phyloP scores from a whole-genome alignment of 179 eudicot species.

The Carnegiea gigantea region DNA sequence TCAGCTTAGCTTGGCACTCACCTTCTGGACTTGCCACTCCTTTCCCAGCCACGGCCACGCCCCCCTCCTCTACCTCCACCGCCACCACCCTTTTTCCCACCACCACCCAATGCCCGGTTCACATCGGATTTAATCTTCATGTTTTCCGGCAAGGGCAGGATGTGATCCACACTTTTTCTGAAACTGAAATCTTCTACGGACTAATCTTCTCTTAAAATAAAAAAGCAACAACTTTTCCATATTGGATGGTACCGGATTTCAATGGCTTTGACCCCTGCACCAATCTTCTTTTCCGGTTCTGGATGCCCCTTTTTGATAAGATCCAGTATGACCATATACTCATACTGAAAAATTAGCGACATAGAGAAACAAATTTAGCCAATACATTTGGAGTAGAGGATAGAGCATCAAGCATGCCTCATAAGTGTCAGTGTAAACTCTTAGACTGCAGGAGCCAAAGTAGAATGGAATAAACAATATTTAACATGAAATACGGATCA shows the following conservation, averaged over 20 bases:
- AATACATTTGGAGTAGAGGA: not conserved
- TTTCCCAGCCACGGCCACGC: conserved; percentile 41
- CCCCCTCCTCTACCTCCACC: conserved; percentile 53
- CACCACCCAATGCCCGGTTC: conserved; percentile 54
- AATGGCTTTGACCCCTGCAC: conserved; percentile 60
- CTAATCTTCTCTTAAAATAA: conserved; percentile 59
- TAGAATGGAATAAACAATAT: too few relatives aligned
- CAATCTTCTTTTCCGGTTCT: conserved; percentile 75
- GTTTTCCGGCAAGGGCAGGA: conserved; percentile 88
- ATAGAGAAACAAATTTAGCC: not conserved
- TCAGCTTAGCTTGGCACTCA: conserved; percentile 8
- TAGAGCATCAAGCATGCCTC: not conserved
- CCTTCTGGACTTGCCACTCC: conserved; percentile 40
- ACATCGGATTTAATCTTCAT: conserved; percentile 65
- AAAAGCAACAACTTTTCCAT: conserved; percentile 82
- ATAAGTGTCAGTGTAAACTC: not conserved
- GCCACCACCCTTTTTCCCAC: conserved; percentile 44
- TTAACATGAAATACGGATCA: too few relatives aligned
- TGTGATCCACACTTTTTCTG: conserved; percentile 88
- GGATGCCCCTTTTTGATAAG: conserved; percentile 77
- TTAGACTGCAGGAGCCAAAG: not conserved
- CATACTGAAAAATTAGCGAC: conserved; percentile 53
- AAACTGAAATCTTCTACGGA: conserved; percentile 89
- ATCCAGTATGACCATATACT: conserved; percentile 62
- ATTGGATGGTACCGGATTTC: conserved; percentile 75